Conservation (phyloP, 495 filamentous ascomycete species). For the Neurospora sp. region DNA sequence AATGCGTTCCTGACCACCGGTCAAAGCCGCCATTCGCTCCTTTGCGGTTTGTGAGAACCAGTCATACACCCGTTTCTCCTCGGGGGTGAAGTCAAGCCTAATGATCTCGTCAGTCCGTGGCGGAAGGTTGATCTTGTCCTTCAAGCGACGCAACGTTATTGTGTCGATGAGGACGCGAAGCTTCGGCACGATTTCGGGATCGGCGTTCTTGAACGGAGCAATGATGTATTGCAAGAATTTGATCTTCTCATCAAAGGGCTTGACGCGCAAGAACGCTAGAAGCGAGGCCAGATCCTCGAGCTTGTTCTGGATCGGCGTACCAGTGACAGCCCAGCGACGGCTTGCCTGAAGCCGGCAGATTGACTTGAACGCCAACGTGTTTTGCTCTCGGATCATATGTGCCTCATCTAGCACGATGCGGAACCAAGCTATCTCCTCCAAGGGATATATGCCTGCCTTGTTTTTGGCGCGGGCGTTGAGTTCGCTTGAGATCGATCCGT, state of each 20-base stretch:
- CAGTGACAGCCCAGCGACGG: constrained; percentile 91
- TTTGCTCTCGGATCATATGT: constrained; percentile 82
- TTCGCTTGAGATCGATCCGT: constrained; percentile 77
- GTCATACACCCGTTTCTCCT: constrained; percentile 46
- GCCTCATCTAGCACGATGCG: constrained; percentile 94
- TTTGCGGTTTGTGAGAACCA: constrained; percentile 44
- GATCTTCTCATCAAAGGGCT: constrained; percentile 71
- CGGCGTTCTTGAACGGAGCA: constrained; percentile 67
- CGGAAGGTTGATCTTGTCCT: constrained; percentile 81
- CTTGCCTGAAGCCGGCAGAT: constrained; percentile 73
- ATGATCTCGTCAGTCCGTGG: constrained; percentile 61
- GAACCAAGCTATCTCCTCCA: constrained; percentile 79
- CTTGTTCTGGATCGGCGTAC: constrained; percentile 84
- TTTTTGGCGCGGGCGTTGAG: constrained; percentile 48
- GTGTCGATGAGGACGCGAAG: constrained; percentile 87
- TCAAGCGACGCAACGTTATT: constrained; percentile 83
- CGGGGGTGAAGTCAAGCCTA: constrained; percentile 42
- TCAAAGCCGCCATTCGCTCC: constrained; percentile 42
- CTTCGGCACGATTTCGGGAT: constrained; percentile 72
- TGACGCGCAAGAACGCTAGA: constrained; percentile 78
- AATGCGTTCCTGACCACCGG: constrained; percentile 41
- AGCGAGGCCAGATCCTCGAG: constrained; percentile 83
- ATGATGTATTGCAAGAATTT: constrained; percentile 72
- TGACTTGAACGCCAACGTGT: constrained; percentile 68
- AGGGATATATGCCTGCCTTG: constrained; percentile 50